These are phyloP conservation scores for Fraxinus sp. DNA, from an alignment of 305 asterid species.

Conservation along the genomic window DNA sequence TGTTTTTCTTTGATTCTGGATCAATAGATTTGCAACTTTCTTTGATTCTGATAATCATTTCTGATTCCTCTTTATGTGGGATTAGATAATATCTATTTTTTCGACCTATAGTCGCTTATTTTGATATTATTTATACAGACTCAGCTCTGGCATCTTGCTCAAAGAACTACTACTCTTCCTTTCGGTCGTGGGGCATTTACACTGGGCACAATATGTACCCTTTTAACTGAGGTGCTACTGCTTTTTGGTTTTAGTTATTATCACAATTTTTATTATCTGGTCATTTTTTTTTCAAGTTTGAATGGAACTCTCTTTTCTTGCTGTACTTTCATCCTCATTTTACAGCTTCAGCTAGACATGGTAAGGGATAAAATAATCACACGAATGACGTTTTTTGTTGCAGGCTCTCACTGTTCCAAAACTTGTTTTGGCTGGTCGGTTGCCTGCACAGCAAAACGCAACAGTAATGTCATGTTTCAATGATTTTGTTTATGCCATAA, in stretches of 20 bases:
- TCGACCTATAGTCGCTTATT: neutral
- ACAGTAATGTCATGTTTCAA: conserved; percentile 47
- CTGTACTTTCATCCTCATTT: neutral
- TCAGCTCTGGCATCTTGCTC: conserved; percentile 99
- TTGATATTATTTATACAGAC: conserved; percentile 45
- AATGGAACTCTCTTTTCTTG: neutral
- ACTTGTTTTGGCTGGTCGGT: conserved; percentile 95
- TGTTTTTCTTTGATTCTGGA: neutral
- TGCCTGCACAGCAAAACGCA: conserved; percentile 98
- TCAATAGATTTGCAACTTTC: neutral
- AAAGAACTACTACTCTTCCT: conserved; percentile 95
- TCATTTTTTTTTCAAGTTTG: neutral
- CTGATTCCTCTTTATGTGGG: neutral
- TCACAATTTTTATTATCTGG: conserved; percentile 1
- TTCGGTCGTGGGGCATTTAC: conserved; percentile 99
- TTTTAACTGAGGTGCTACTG: conserved; percentile 84
- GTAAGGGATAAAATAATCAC: neutral
- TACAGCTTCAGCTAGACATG: neutral
- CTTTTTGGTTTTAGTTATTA: neutral
- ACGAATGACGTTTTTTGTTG: conserved; percentile 14
- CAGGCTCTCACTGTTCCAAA: conserved; percentile 96
- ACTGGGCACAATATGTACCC: conserved; percentile 86
- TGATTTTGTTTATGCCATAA: conserved; percentile 6
- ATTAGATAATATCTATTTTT: neutral
- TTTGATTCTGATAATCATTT: neutral